A percentile compares a stretch with the other conserved stretches of the same genome.
Conservation (phyloP, 805 yeast species). For the Blastobotrys muscicola region DNA sequence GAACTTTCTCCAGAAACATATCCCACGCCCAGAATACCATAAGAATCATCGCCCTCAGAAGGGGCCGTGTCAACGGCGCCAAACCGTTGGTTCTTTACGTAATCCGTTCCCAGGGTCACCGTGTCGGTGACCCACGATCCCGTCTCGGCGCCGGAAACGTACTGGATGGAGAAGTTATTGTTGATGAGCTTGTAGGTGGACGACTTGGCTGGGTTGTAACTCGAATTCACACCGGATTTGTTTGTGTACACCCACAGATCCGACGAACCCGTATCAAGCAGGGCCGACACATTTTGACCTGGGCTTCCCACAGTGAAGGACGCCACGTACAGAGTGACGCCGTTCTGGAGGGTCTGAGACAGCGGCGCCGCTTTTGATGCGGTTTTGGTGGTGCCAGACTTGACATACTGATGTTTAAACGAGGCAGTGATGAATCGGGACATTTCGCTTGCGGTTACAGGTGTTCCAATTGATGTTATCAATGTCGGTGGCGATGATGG, state of each 20-base stretch:
- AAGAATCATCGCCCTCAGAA: neutral
- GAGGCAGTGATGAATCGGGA: too few relatives aligned
- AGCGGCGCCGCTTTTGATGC: too few relatives aligned
- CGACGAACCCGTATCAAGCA: conserved; percentile 62
- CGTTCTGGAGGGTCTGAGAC: too few relatives aligned
- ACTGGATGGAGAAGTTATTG: conserved; percentile 18
- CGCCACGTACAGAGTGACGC: too few relatives aligned
- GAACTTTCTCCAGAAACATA: conserved; percentile 18
- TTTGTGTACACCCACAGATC: conserved; percentile 45
- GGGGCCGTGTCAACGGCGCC: conserved; percentile 9
- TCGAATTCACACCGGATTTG: neutral
- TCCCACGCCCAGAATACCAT: conserved; percentile 23
- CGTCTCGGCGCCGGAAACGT: conserved; percentile 31
- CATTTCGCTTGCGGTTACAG: too few relatives aligned
- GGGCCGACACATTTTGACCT: conserved; percentile 40
- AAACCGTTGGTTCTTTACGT: conserved; percentile 27
- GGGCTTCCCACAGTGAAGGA: conserved; percentile 44
- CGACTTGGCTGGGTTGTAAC: conserved; percentile 10
- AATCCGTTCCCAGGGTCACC: conserved; percentile 39
- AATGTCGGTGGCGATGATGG: too few relatives aligned
- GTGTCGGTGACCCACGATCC: conserved; percentile 56
- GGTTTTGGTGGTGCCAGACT: too few relatives aligned
- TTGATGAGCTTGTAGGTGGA: conserved; percentile 17
- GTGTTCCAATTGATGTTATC: too few relatives aligned
- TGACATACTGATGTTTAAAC: too few relatives aligned